A percentile compares a stretch with the other conserved stretches of the same genome.
phyloP scores from a whole-genome alignment of 805 yeast genomes.

The Saccharomycopsis sp. region DNA sequence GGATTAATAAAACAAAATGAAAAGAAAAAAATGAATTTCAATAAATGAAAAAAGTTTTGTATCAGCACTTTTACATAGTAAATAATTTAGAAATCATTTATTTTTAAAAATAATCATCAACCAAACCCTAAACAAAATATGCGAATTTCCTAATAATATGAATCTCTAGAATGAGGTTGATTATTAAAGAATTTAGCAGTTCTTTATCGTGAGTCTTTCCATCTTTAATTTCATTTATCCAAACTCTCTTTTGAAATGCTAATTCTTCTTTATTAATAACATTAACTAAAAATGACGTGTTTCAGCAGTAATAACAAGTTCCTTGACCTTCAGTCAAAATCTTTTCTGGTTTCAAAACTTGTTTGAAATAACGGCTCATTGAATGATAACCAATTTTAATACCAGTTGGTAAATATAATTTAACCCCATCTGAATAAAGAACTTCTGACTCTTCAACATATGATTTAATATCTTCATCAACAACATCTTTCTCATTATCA shows the following conservation, averaged over 20 bases:
- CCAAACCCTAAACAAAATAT: slow-evolving; percentile 26
- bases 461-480: slow-evolving; percentile 24
- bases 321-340: slow-evolving; percentile 67
- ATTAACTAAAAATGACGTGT: slow-evolving; percentile 38
- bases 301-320: slow-evolving; percentile 80
- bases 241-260: slow-evolving; percentile 47
- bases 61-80: slow-evolving; percentile 2
- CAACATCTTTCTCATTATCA: slow-evolving; percentile 29
- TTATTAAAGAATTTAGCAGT: slow-evolving; percentile 73
- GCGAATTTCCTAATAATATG: slow-evolving; percentile 39
- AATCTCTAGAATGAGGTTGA: slow-evolving; percentile 86
- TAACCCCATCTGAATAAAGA: slow-evolving; percentile 52
- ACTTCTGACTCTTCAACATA: slow-evolving; percentile 24
- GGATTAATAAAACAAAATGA: too few relatives aligned
- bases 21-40: too few relatives aligned
- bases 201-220: slow-evolving; percentile 40
- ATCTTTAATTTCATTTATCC: slow-evolving; percentile 53
- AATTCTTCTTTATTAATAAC: slow-evolving; percentile 35
- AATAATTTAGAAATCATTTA: slow-evolving; percentile 3
- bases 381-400: slow-evolving; percentile 80
- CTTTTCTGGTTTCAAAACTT: slow-evolving; percentile 50
- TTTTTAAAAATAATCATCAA: slow-evolving; percentile 1
- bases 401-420: slow-evolving; percentile 76
- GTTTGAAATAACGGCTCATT: slow-evolving; percentile 68
- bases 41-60: too few relatives aligned